A percentile compares a stretch with the other conserved stretches of the same genome.
Conservation (phyloP, 2,329 filamentous ascomycete genomes). For the Aspergillus sclerotialis region DNA sequence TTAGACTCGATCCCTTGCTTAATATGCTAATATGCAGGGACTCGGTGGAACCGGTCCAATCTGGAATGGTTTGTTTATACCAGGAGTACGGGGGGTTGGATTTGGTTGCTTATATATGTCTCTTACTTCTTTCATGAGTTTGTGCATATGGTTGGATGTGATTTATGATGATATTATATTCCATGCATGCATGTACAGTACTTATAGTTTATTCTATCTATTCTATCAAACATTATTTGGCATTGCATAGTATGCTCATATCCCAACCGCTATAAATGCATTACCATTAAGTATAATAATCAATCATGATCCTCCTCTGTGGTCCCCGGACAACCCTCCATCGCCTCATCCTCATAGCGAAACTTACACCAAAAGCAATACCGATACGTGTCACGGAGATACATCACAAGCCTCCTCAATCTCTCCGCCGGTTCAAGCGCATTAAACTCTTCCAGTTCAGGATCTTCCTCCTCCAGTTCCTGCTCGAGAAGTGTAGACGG, state of each 20-base stretch:
- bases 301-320: constrained; percentile 76
- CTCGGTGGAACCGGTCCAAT: too few relatives aligned
- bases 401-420: constrained; percentile 58
- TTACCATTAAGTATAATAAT: too few relatives aligned
- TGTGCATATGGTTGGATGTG: constrained; percentile 5
- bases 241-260: too few relatives aligned
- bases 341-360: constrained; percentile 59
- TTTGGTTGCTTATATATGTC: constrained; percentile 3
- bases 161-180: constrained; percentile 5
- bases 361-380: constrained; percentile 99
- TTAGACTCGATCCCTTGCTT: too few relatives aligned
- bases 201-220: too few relatives aligned
- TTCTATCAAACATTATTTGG: too few relatives aligned
- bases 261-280: too few relatives aligned
- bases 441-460: constrained; percentile 74
- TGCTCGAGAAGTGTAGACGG: constrained; percentile 38
- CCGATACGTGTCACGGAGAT: constrained; percentile 62
- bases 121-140: constrained; percentile 16
- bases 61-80: too few relatives aligned
- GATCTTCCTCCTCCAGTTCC: constrained; percentile 63
- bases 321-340: constrained; percentile 85
- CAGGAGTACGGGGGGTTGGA: too few relatives aligned
- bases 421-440: constrained; percentile 59
- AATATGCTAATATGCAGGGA: too few relatives aligned
- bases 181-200: too few relatives aligned